Conservation (phyloP, 441 rosid species). For the Eruca vesicaria region DNA sequence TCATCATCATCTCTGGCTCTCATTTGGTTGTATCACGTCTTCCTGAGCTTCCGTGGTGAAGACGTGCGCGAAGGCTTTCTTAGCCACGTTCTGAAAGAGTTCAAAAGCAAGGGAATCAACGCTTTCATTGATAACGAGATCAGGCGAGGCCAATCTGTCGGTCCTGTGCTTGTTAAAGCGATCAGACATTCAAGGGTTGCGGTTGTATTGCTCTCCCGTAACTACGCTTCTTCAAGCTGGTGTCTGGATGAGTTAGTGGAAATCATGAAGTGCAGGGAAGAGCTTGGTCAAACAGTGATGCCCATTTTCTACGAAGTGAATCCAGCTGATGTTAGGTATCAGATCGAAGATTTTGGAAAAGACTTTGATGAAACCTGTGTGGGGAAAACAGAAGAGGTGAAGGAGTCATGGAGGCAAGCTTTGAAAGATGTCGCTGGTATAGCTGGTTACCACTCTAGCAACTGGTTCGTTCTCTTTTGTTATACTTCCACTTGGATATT, state of each 20-base stretch:
- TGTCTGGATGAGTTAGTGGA: neutral
- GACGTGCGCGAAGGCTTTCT: neutral
- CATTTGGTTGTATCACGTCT: neutral
- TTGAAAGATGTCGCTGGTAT: neutral
- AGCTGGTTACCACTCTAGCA: neutral
- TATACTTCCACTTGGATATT: neutral
- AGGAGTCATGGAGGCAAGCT: neutral
- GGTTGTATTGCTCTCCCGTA: constrained; percentile 10
- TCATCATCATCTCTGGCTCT: neutral
- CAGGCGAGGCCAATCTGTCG: neutral
- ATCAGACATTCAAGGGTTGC: constrained; percentile 11
- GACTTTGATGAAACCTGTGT: neutral
- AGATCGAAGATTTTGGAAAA: neutral
- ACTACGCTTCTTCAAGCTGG: neutral
- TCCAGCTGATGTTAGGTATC: neutral
- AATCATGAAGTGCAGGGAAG: neutral
- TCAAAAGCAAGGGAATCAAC: neutral
- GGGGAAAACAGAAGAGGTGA: neutral
- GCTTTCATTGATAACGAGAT: constrained; percentile 8
- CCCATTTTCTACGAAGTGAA: neutral
- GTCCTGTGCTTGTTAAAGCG: neutral
- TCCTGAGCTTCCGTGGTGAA: neutral
- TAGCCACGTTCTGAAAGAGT: neutral
- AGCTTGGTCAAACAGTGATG: neutral
- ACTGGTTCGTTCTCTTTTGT: neutral